Base-by-base conservation (phyloP, 164 flowering plant species). In the Kingdonia uniflora region DNA sequence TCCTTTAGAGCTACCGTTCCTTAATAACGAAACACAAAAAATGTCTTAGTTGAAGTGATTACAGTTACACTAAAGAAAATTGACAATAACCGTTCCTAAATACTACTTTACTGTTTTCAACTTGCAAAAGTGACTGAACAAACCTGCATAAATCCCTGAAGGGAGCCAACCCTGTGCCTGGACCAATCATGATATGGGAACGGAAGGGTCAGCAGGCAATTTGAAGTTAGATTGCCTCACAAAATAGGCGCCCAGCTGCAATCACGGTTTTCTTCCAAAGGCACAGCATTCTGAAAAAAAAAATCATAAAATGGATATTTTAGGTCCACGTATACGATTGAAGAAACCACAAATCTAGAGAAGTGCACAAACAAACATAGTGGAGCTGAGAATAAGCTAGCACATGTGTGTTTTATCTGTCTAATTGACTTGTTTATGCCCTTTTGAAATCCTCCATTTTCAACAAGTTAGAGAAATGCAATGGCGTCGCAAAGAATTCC, bases 161-260 rank as follows among this genome's bases (percentile, higher is more conserved):
- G 39, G 97, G 97, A 46, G 97, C 95, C 64, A 89, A 71, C 10
- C 97, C 95, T 59, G 95, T 82, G n/a, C 95, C 95, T 65, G 95
- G 95, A 19, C 95, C 95, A 41, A 85, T 66, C 95, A 85, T 85
- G 60, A 82, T 60, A 47, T 63, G 0, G 89, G 95, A 53, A 63
- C 60, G 22, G 68, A 66, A 50, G 85, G 74, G 63, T 86, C 75
- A 26, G 80, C 50, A 24, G 97, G 97, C 37, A 89, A 62, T 71
- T 74, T 89, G 63, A 89, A 85, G 63, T 82, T 85, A 22, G 95
- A 89, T 44, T 73, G 41, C 65, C 95, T 76, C 24, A 86, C 78
- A 62, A 77, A 54, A 89, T 66, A n/a, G 95, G 97, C 61, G 97
- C 95, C 65, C 65, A 73, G 74, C 95, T 87, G 61, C 90, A 80